phyloP scores from a whole-genome alignment of 208 protist genomes.

The Wallacemonas sp. region DNA sequence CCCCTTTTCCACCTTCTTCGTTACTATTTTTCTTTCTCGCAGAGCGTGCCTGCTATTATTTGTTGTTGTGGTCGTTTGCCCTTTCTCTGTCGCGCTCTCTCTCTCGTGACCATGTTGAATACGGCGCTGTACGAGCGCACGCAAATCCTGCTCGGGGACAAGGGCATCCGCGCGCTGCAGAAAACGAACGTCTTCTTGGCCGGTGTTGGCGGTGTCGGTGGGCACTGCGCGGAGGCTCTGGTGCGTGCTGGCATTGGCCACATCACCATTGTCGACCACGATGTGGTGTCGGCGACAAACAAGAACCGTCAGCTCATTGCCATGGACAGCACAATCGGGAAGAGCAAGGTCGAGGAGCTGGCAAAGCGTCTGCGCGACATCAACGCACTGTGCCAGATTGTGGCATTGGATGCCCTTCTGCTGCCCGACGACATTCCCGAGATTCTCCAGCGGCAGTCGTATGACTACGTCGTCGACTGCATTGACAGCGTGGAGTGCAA shows the following conservation, averaged over 20 bases:
- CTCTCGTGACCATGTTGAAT: conserved; percentile 57
- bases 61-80: background rate
- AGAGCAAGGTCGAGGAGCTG: conserved; percentile 84
- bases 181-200: conserved; percentile 76
- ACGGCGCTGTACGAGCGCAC: conserved; percentile 84
- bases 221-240: conserved; percentile 86
- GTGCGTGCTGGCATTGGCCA: conserved; percentile 85
- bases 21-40: background rate
- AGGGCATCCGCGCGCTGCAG: conserved; percentile 61
- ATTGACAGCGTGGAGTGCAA: conserved; percentile 93
- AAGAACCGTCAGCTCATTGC: conserved; percentile 93
- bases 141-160: conserved; percentile 83
- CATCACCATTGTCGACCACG: conserved; percentile 89
- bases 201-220: conserved; percentile 86
- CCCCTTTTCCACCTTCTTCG: background rate
- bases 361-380: conserved; percentile 80
- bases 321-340: conserved; percentile 83
- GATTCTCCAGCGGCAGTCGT: conserved; percentile 70
- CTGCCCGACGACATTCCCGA: conserved; percentile 68
- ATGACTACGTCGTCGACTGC: conserved; percentile 89
- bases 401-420: conserved; percentile 71
- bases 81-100: background rate
- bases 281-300: conserved; percentile 86
- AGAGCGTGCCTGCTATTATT: background rate
- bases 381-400: conserved; percentile 67